Evolutionary conservation across 257 asterid species (phyloP).

Genomic region (Solanum appendiculatum): DNA sequence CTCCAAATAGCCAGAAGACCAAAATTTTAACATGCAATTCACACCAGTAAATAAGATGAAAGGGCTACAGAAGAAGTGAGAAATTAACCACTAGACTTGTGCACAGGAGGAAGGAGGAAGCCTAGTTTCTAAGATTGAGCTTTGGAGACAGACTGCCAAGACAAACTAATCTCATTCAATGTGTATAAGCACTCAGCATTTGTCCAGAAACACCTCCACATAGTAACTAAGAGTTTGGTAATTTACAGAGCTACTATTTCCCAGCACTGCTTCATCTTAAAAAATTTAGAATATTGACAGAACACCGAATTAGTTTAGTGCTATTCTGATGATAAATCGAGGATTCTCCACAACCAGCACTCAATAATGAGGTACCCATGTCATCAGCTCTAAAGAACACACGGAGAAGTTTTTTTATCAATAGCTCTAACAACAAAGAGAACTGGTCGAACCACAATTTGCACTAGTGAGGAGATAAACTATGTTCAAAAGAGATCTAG

Average conservation of each 20-base stretch:
- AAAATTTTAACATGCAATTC: not conserved
- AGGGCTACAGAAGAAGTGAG: not conserved
- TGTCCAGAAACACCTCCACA: not conserved
- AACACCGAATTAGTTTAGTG: not conserved
- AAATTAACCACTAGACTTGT: not conserved
- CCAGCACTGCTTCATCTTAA: not conserved
- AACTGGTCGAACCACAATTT: not conserved
- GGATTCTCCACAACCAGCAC: not conserved
- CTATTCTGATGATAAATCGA: not conserved
- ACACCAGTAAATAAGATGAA: not conserved
- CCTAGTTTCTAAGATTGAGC: not conserved
- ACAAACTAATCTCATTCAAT: not conserved
- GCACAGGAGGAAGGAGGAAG: not conserved
- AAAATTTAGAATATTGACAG: not conserved
- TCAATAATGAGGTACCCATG: not conserved
- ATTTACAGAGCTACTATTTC: not conserved
- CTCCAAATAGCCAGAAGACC: not conserved
- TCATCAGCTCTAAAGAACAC: not conserved
- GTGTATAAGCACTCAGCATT: not conserved
- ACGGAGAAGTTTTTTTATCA: not conserved
- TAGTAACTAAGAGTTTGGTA: not conserved
- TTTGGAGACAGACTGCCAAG: not conserved
- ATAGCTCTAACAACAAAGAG: not conserved
- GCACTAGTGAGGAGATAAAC: not conserved
- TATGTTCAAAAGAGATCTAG: not conserved